A percentile compares a stretch with the other conserved stretches of the same genome.
phyloP scores from a whole-genome alignment of 768 basidiomycete genomes.

The Panaeolus cyanescens region DNA sequence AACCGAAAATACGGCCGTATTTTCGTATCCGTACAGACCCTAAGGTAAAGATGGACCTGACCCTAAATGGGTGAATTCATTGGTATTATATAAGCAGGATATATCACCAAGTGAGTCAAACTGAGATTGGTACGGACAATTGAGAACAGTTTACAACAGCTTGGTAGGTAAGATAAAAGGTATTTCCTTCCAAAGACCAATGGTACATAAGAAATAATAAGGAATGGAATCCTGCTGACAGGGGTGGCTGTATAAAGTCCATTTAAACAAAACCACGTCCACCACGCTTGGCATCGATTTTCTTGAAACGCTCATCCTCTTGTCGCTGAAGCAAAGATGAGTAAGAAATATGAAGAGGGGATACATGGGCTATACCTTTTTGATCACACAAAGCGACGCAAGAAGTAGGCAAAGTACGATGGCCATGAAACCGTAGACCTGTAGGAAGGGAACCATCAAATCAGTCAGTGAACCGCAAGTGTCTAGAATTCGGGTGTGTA shows the following conservation, averaged over 20 bases:
- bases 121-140: background rate
- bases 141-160: background rate
- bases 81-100: slow-evolving; percentile 4
- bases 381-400: slow-evolving; percentile 84
- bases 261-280: slow-evolving; percentile 79
- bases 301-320: slow-evolving; percentile 83
- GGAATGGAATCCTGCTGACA: background rate
- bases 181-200: background rate
- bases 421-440: slow-evolving; percentile 85
- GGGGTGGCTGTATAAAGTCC: background rate
- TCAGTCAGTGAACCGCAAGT: too few species aligned
- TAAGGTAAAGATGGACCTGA: background rate
- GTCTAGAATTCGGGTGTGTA: background rate
- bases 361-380: slow-evolving; percentile 47
- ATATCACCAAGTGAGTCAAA: slow-evolving; percentile 1
- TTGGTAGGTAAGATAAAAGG: background rate
- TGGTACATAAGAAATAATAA: background rate
- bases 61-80: background rate
- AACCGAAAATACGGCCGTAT: too few species aligned
- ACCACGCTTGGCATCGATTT: slow-evolving; percentile 87
- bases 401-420: slow-evolving; percentile 75
- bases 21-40: too few species aligned
- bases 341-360: background rate
- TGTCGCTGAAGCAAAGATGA: slow-evolving; percentile 51
- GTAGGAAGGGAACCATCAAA: slow-evolving; percentile 14